Conservation (phyloP, 768 basidiomycete species). For the Coprinellus micaceus region DNA sequence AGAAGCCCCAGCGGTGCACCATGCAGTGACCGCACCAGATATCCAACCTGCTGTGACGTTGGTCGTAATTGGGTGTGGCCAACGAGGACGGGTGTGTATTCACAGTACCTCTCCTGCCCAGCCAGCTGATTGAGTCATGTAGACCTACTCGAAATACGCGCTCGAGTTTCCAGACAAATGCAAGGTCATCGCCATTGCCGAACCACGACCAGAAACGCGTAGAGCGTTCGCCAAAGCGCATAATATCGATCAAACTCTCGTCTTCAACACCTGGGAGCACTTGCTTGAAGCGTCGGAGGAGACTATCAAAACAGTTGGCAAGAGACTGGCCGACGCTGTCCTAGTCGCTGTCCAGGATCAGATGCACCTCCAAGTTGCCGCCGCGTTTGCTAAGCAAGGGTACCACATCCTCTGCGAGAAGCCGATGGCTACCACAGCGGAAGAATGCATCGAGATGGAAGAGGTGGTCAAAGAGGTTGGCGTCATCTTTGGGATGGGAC, state of each 20-base stretch:
- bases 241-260: conserved; percentile 60
- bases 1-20: no score
- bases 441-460: conserved; percentile 75
- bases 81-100: conserved; percentile 64
- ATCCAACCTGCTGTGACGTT: conserved; percentile 52
- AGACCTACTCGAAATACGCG: conserved; percentile 68
- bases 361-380: conserved; percentile 70
- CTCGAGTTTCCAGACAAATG: conserved; percentile 55
- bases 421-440: conserved; percentile 77
- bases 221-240: conserved; percentile 53
- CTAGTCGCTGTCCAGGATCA: conserved; percentile 78
- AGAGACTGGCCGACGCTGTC: conserved; percentile 77
- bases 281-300: conserved; percentile 66
- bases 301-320: conserved; percentile 58
- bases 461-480: conserved; percentile 63
- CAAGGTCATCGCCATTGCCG: conserved; percentile 82
- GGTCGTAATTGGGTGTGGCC: conserved; percentile 79
- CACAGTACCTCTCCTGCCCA: background rate
- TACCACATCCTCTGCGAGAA: conserved; percentile 93
- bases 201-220: conserved; percentile 69
- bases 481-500: conserved; percentile 82
- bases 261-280: conserved; percentile 70
- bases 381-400: conserved; percentile 74
- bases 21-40: conserved; percentile 2
- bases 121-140: background rate